These are phyloP conservation scores for Pseudogymnoascus sp. DNA, from an alignment of 2,329 filamentous ascomycete genomes.

Conservation along the genomic window DNA sequence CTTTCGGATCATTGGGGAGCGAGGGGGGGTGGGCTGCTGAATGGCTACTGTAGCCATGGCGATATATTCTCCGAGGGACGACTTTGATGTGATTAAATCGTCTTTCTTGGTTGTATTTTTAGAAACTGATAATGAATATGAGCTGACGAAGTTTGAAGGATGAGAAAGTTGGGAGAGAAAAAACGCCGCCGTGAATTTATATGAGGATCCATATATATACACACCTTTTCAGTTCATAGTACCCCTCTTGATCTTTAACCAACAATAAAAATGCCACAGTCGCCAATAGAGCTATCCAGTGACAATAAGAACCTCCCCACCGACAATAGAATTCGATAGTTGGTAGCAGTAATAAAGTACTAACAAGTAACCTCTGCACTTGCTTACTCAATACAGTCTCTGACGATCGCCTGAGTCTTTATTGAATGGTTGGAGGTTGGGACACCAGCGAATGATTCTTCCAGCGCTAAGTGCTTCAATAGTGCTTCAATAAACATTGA, in stretches of 20 bases:
- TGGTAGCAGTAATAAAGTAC: not conserved
- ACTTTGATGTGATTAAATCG: not conserved
- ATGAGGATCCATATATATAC: not conserved
- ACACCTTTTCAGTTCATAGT: not conserved
- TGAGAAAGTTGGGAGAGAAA: not conserved
- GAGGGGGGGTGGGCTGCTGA: conserved; percentile 23
- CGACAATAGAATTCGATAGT: not conserved
- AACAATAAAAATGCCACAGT: not conserved
- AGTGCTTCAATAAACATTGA: conserved; percentile 3
- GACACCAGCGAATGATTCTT: not conserved
- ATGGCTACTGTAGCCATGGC: conserved; percentile 12
- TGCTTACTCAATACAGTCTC: not conserved
- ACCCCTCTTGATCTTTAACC: not conserved
- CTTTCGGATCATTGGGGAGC: conserved; percentile 19
- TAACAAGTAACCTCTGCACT: not conserved
- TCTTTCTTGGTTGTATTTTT: not conserved
- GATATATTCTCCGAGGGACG: not conserved
- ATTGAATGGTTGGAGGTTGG: not conserved
- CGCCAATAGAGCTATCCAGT: not conserved
- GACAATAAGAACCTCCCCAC: not conserved
- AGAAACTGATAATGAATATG: not conserved
- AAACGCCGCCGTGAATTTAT: not conserved
- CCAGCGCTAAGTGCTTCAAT: not conserved
- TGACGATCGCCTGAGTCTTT: not conserved
- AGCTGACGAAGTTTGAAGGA: not conserved